Base-by-base conservation (phyloP, 164 flowering plant genomes). In the Magnolia changhungtana region DNA sequence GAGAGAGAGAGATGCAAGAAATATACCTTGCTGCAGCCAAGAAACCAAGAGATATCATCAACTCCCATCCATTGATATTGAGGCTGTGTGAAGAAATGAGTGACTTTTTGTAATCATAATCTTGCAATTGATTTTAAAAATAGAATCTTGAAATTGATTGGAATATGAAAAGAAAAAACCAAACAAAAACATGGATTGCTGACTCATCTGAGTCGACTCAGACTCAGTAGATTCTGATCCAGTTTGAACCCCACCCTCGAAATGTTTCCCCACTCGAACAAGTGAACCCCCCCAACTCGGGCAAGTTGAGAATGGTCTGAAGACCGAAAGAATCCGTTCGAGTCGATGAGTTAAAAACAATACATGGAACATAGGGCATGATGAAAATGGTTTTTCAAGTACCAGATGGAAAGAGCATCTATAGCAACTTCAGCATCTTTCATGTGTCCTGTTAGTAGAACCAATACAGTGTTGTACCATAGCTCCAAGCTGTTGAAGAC, bases 391-490 rank as follows among this genome's bases (percentile, higher is more conserved):
- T 23, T 8, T 65, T 65, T 65, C 68, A n/a, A 70, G 8, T 85
- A 90, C 92, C 94, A 90, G 29, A 90, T 86, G 8, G 92, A 80
- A 20, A 90, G 85, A 61, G 94, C 90, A 85, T 85, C 88, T 63
- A 90, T 80, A 29, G 86, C 81, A 69, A 85, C 81, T 75, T 84
- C 81, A 3, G 90, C 89, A 82, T 90, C 78, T 72, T 77, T 78
- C 86, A 88, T 63, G 76, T 85, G 82, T 45, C 92, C 92, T 4
- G 94, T 85, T 27, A 90, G 37, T 27, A 90, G 86, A 74, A 90
- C 71, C 84, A 90, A 76, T 29, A 89, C 63, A 4, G 89, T 78
- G 82, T 87, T 84, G 87, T 89, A 90, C 89, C 89, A 89, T 2
- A 87, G 64, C 84, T 90, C 91, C 19, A 88, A 73, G 74, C 91